phyloP scores from a whole-genome alignment of 495 filamentous ascomycete genomes.

The Recurvomyces mirabilis region DNA sequence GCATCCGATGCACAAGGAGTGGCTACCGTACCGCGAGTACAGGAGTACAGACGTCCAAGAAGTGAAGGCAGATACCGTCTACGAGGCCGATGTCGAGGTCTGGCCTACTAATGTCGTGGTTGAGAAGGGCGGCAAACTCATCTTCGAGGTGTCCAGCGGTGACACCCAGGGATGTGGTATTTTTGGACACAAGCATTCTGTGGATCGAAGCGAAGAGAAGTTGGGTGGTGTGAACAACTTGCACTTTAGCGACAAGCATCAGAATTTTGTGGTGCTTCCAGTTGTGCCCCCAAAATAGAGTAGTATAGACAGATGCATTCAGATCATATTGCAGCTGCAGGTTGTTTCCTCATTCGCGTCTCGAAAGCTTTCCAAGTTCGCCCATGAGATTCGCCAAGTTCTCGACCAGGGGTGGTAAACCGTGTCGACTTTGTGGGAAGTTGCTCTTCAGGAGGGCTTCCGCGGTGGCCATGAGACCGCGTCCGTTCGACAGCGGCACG shows the following conservation, averaged over 20 bases:
- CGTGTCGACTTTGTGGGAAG: conserved; percentile 5
- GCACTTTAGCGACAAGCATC: conserved; percentile 7
- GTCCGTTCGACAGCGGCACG: conserved; percentile 2
- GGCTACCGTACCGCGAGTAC: conserved; percentile 51
- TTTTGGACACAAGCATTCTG: conserved; percentile 42
- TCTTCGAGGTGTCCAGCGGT: conserved; percentile 47
- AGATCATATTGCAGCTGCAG: too few species aligned
- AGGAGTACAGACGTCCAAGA: conserved; percentile 43
- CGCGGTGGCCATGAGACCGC: conserved; percentile 5
- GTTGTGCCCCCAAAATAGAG: conserved; percentile 12
- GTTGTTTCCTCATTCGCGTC: too few species aligned
- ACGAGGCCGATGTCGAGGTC: conserved; percentile 53
- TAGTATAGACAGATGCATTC: neutral
- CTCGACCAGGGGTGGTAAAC: conserved; percentile 38
- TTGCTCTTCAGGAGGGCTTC: conserved; percentile 7
- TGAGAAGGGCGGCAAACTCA: conserved; percentile 39
- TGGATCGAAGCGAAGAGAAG: conserved; percentile 32
- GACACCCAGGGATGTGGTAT: conserved; percentile 53
- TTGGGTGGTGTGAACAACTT: conserved; percentile 15
- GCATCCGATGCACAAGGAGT: conserved; percentile 39
- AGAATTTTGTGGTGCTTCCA: conserved; percentile 17
- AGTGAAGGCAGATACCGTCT: conserved; percentile 46
- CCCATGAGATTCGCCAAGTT: conserved; percentile 44
- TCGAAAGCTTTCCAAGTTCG: conserved; percentile 17
- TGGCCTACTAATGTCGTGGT: conserved; percentile 61